phyloP scores from a whole-genome alignment of 1,284 basidiomycete species.

The Flammula alnicola region DNA sequence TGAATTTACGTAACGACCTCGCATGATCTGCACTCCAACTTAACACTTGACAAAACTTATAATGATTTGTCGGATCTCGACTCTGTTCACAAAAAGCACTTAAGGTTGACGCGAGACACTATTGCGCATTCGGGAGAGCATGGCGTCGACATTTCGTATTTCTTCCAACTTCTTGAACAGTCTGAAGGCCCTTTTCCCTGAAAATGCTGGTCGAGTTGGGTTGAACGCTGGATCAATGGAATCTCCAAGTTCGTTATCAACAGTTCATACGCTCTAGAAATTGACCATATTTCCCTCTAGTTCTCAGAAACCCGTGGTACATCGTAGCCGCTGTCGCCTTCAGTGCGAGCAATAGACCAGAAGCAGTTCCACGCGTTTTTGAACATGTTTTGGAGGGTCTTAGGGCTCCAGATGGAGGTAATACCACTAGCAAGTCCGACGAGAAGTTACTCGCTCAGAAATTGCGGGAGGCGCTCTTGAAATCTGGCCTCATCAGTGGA shows the following conservation, averaged over 20 bases:
- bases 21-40: too few species aligned
- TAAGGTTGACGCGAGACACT: too few species aligned
- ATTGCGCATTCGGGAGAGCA: too few species aligned
- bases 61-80: too few species aligned
- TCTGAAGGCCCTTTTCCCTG: slow-evolving; percentile 13
- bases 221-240: background rate
- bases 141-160: slow-evolving; percentile 6
- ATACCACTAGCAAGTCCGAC: slow-evolving; percentile 9
- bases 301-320: slow-evolving; percentile 56
- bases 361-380: slow-evolving; percentile 58
- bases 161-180: slow-evolving; percentile 8
- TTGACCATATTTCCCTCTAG: slow-evolving; percentile 1
- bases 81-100: too few species aligned
- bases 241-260: background rate
- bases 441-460: slow-evolving; percentile 50
- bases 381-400: slow-evolving; percentile 49
- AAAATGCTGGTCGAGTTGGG: background rate
- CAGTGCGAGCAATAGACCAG: slow-evolving; percentile 57
- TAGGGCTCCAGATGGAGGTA: slow-evolving; percentile 24
- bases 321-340: slow-evolving; percentile 58
- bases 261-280: background rate
- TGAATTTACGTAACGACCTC: too few species aligned
- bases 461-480: slow-evolving; percentile 60
- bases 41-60: too few species aligned
- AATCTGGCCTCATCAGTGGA: slow-evolving; percentile 56